These are phyloP conservation scores for Trametes hirsuta DNA, from an alignment of 1,284 basidiomycete genomes.

Conservation along the genomic window DNA sequence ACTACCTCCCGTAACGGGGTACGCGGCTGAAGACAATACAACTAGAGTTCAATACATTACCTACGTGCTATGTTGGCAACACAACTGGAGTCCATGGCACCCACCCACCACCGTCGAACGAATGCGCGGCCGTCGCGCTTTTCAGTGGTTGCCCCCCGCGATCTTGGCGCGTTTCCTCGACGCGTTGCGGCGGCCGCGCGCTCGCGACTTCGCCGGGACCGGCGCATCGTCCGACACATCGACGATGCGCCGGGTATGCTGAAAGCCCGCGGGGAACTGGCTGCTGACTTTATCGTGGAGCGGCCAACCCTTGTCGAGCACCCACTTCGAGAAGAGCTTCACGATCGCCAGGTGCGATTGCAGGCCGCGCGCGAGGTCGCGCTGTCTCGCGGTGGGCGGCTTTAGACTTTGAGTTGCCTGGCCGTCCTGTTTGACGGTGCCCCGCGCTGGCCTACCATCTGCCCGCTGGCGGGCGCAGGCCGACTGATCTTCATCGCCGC, in stretches of 20 bases:
- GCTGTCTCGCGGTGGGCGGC: not conserved
- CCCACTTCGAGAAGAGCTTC: slow-evolving; percentile 1
- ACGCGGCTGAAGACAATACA: too few relatives aligned
- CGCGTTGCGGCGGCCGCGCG: not conserved
- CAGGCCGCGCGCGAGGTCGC: not conserved
- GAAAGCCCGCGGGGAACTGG: not conserved
- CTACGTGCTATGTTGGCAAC: too few relatives aligned
- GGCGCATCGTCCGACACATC: not conserved
- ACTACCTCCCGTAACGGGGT: too few relatives aligned
- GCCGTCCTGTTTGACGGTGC: too few relatives aligned
- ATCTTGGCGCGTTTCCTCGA: not conserved
- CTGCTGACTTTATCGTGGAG: slow-evolving; percentile 1
- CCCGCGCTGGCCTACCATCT: too few relatives aligned
- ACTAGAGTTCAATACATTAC: too few relatives aligned
- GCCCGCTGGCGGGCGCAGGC: too few relatives aligned
- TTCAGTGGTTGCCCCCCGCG: too few relatives aligned
- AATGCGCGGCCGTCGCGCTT: too few relatives aligned
- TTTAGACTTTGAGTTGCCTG: not conserved
- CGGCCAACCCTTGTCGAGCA: slow-evolving; percentile 1
- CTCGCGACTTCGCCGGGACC: not conserved
- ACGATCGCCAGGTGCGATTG: slow-evolving; percentile 1
- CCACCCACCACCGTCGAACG: too few relatives aligned
- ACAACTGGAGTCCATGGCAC: too few relatives aligned
- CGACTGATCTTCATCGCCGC: too few relatives aligned
- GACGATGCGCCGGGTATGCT: not conserved